phyloP scores from a whole-genome alignment of 208 protist genomes.

The Wallacemonas collosoma region DNA sequence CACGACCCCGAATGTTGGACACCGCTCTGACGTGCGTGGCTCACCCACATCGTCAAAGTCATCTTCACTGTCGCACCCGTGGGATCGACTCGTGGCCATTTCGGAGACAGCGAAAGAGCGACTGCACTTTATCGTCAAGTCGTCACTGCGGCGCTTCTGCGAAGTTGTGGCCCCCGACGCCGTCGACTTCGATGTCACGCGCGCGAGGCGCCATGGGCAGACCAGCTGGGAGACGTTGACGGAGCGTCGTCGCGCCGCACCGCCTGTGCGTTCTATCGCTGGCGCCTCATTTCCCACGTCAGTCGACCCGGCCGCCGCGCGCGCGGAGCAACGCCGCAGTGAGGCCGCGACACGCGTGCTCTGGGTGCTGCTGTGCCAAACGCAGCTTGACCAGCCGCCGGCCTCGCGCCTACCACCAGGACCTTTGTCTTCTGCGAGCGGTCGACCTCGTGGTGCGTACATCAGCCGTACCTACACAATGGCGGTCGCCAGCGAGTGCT shows the following conservation, averaged over 20 bases:
- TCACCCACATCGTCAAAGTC: too few relatives aligned
- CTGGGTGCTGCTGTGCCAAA: constrained; percentile 3
- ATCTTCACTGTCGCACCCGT: too few relatives aligned
- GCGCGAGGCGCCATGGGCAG: not conserved
- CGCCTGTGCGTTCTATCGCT: not conserved
- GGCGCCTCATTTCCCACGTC: too few relatives aligned
- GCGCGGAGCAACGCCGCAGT: not conserved
- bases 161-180: not conserved
- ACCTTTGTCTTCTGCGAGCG: too few relatives aligned
- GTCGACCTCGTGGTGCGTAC: too few relatives aligned
- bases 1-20: not conserved
- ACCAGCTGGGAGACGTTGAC: constrained; percentile 6
- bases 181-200: constrained; percentile 10
- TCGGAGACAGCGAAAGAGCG: constrained; percentile 6
- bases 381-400: not conserved
- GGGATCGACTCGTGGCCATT: not conserved
- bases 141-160: not conserved
- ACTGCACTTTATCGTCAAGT: constrained; percentile 9
- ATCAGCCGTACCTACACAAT: not conserved
- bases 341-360: not conserved
- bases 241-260: not conserved
- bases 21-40: not conserved
- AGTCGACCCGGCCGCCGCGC: too few relatives aligned
- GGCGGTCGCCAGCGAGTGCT: not conserved
- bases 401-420: too few relatives aligned